A percentile compares a stretch with the other conserved stretches of the same genome.
Evolutionary conservation across 2,329 filamentous ascomycete genomes (phyloP).

Genomic region (Neopestalotiopsis clavispora): DNA sequence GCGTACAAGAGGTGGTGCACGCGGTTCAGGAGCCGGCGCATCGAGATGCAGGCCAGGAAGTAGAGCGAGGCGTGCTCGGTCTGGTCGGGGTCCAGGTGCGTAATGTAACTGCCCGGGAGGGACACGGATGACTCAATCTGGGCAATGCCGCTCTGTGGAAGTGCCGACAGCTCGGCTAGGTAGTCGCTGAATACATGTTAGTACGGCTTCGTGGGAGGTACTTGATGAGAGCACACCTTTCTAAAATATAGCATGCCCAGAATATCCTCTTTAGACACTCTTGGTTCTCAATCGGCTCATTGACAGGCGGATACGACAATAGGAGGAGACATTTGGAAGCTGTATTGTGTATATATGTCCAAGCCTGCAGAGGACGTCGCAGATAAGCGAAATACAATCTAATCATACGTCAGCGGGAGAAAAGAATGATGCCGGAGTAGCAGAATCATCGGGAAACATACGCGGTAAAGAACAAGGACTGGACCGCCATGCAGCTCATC

Average conservation of each 20-base stretch:
- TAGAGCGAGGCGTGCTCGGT: conserved; percentile 56
- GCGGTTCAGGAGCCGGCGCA: conserved; percentile 52
- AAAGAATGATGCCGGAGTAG: background rate
- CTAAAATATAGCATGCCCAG: conserved; percentile 60
- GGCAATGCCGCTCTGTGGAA: conserved; percentile 55
- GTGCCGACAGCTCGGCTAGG: conserved; percentile 54
- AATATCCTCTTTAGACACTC: conserved; percentile 57
- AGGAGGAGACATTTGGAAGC: conserved; percentile 55
- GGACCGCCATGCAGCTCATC: conserved; percentile 49
- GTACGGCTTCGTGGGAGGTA: background rate
- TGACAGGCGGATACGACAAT: conserved; percentile 45
- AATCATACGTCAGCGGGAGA: background rate
- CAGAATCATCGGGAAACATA: conserved; percentile 31
- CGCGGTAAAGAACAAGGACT: conserved; percentile 57
- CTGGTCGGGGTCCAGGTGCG: conserved; percentile 42
- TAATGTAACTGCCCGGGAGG: conserved; percentile 51
- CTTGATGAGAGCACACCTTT: conserved; percentile 41
- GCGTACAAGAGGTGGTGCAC: conserved; percentile 56
- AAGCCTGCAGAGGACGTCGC: conserved; percentile 54
- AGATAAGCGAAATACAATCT: conserved; percentile 56
- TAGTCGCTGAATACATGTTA: conserved; percentile 45
- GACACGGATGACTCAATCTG: conserved; percentile 56
- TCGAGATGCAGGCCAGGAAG: conserved; percentile 58
- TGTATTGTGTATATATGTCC: conserved; percentile 55
- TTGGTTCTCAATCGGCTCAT: conserved; percentile 43